Percentiles rank a stretch among this genome's conserved stretches.
Evolutionary conservation across 805 yeast genomes (phyloP).

Genomic region (Teunomyces lycoperdinae): DNA sequence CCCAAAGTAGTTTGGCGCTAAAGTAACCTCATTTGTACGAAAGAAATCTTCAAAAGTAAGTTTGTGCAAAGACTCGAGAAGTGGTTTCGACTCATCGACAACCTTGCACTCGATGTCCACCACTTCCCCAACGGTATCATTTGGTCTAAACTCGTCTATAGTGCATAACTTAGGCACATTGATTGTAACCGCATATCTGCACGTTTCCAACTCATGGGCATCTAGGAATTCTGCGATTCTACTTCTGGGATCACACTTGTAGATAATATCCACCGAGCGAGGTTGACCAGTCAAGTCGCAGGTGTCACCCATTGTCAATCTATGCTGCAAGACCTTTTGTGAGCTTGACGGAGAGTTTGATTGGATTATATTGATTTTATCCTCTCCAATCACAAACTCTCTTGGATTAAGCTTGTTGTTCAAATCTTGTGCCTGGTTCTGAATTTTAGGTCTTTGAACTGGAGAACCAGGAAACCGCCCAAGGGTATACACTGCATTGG

Average conservation of each 20-base stretch:
- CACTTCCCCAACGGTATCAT: slow-evolving; percentile 19
- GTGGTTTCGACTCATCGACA: slow-evolving; percentile 4
- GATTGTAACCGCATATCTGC: slow-evolving; percentile 53
- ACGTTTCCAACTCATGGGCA: slow-evolving; percentile 53
- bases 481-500: slow-evolving; percentile 32
- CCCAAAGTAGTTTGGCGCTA: not conserved
- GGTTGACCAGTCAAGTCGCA: slow-evolving; percentile 59
- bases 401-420: slow-evolving; percentile 13
- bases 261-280: slow-evolving; percentile 54
- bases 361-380: slow-evolving; percentile 16
- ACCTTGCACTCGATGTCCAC: slow-evolving; percentile 29
- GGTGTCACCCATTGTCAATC: slow-evolving; percentile 43
- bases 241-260: slow-evolving; percentile 46
- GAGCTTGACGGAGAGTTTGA: slow-evolving; percentile 17
- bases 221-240: slow-evolving; percentile 25
- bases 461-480: slow-evolving; percentile 33
- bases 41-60: slow-evolving; percentile 17
- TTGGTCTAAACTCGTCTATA: slow-evolving; percentile 31
- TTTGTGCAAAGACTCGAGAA: not conserved
- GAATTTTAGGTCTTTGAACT: slow-evolving; percentile 11
- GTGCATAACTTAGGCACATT: slow-evolving; percentile 51
- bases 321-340: slow-evolving; percentile 38
- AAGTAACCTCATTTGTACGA: not conserved
- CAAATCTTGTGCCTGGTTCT: slow-evolving; percentile 19
- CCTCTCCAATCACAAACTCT: slow-evolving; percentile 29